Percentiles rank a stretch among this genome's conserved stretches.
These are phyloP conservation scores for Fusarium sp. DNA, from an alignment of 2,329 filamentous ascomycete species.

Conservation along the genomic window DNA sequence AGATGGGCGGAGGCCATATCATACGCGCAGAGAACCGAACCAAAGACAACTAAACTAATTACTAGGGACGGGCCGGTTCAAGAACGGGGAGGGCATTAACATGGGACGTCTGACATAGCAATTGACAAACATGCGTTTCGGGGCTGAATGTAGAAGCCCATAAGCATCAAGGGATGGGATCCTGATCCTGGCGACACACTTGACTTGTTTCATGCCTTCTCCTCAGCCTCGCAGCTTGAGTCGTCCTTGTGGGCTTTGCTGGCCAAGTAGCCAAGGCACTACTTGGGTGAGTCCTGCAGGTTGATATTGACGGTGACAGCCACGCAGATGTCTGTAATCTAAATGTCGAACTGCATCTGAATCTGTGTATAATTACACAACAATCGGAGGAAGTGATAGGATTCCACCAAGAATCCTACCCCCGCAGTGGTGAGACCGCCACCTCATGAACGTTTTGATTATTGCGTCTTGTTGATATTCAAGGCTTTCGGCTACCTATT, in stretches of 20 bases:
- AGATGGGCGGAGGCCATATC: constrained; percentile 21
- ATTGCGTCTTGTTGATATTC: not conserved
- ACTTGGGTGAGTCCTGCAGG: not conserved
- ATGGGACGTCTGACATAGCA: constrained; percentile 24
- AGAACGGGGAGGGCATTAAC: constrained; percentile 30
- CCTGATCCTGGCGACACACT: constrained; percentile 27
- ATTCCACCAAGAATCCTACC: constrained; percentile 11
- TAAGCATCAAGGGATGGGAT: constrained; percentile 14
- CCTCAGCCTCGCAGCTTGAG: constrained; percentile 29
- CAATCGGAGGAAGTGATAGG: not conserved
- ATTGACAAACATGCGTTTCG: constrained; percentile 19
- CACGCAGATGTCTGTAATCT: not conserved
- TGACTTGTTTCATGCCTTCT: constrained; percentile 33
- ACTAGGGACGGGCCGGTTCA: constrained; percentile 43
- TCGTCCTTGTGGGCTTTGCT: not conserved
- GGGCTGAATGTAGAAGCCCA: constrained; percentile 13
- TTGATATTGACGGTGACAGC: not conserved
- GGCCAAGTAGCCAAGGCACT: not conserved
- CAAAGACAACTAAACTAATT: constrained; percentile 29
- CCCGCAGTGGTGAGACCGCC: constrained; percentile 30
- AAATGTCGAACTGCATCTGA: not conserved
- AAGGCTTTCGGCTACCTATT: constrained; percentile 3
- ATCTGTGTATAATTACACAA: not conserved
- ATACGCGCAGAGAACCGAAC: constrained; percentile 13
- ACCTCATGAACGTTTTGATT: constrained; percentile 3